Percentiles rank a stretch among this genome's conserved stretches.
Conservation (phyloP, 805 yeast genomes). For the Ogataea nonfermentans region DNA sequence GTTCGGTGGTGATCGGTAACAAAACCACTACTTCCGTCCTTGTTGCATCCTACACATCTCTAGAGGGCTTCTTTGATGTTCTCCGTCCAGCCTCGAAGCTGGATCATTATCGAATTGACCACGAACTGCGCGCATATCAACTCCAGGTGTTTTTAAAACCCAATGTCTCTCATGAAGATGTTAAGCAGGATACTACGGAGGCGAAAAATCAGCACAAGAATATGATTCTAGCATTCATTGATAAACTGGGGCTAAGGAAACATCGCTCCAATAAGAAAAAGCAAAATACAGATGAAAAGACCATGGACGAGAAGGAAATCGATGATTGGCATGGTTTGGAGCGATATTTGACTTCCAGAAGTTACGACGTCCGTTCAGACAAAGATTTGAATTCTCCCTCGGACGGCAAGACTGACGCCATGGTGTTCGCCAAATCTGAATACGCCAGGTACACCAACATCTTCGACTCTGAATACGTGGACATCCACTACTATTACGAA, state of each 20-base stretch:
- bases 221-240: constrained; percentile 3
- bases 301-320: constrained; percentile 25
- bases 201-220: background rate
- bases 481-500: constrained; percentile 67
- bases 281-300: constrained; percentile 10
- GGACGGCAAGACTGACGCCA: constrained; percentile 19
- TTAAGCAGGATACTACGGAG: constrained; percentile 14
- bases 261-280: background rate
- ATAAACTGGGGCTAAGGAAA: constrained; percentile 2
- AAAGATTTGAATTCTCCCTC: constrained; percentile 1
- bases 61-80: constrained; percentile 58
- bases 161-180: constrained; percentile 59
- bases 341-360: constrained; percentile 51
- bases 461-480: constrained; percentile 55
- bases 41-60: constrained; percentile 56
- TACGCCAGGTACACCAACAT: constrained; percentile 80
- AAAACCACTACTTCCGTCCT: constrained; percentile 69
- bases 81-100: constrained; percentile 41
- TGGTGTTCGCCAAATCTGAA: constrained; percentile 51
- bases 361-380: constrained; percentile 32
- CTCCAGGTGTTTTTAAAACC: constrained; percentile 64
- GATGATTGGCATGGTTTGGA: constrained; percentile 81
- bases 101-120: constrained; percentile 55
- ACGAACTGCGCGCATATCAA: constrained; percentile 45
- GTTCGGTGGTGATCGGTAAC: constrained; percentile 81